Conservation (phyloP, 352 stramenopile genomes). For the Phytophthora cryptogea region DNA sequence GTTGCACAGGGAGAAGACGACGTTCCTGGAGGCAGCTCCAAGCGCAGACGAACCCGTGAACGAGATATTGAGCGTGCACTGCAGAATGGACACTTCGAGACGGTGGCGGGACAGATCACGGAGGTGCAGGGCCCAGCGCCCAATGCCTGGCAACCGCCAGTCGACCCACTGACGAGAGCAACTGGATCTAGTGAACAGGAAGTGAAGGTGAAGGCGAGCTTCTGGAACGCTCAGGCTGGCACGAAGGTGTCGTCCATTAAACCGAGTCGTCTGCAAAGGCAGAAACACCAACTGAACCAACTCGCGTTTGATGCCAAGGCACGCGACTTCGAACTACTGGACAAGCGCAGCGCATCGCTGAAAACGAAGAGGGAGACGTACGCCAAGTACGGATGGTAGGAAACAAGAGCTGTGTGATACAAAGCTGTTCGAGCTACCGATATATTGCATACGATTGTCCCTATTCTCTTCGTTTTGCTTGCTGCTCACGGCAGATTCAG, state of each 20-base stretch:
- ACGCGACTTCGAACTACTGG: slow-evolving; percentile 72
- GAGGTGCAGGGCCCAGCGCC: slow-evolving; percentile 61
- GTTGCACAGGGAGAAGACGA: slow-evolving; percentile 43
- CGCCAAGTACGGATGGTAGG: slow-evolving; percentile 83
- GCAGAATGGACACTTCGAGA: slow-evolving; percentile 69
- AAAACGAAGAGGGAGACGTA: slow-evolving; percentile 83
- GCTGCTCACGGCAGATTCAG: slow-evolving; percentile 30
- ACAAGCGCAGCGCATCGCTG: slow-evolving; percentile 61
- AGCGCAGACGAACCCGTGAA: slow-evolving; percentile 60
- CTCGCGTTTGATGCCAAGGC: slow-evolving; percentile 79
- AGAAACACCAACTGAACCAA: slow-evolving; percentile 86
- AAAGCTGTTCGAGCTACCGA: slow-evolving; percentile 13
- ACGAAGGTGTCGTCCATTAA: slow-evolving; percentile 58
- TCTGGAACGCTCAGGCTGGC: slow-evolving; percentile 69
- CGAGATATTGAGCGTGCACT: slow-evolving; percentile 73
- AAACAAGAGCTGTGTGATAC: slow-evolving; percentile 13
- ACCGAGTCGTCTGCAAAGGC: slow-evolving; percentile 71
- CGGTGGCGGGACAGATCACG: slow-evolving; percentile 60
- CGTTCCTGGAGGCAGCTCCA: slow-evolving; percentile 39
- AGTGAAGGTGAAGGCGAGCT: slow-evolving; percentile 71
- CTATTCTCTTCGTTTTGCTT: slow-evolving; percentile 1
- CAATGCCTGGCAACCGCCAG: slow-evolving; percentile 58
- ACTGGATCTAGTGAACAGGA: slow-evolving; percentile 30
- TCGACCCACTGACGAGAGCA: slow-evolving; percentile 25
- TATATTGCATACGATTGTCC: slow-evolving; percentile 4